These are phyloP conservation scores for Claviceps humidiphila DNA, from an alignment of 2,329 filamentous ascomycete species.

Conservation along the genomic window DNA sequence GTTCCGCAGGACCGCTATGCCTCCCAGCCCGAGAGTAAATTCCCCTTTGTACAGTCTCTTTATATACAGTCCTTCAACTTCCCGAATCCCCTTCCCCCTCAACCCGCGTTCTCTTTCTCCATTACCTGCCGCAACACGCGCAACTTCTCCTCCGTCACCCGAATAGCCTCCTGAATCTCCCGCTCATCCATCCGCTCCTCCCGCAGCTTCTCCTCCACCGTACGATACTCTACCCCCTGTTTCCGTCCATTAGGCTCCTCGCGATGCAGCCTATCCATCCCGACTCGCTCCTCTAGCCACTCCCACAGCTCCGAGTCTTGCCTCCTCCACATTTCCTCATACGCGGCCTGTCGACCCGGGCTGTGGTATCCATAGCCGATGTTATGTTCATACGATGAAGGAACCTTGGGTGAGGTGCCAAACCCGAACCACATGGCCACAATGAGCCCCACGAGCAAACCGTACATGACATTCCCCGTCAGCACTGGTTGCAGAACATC, in stretches of 20 bases:
- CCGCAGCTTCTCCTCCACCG: slow-evolving; percentile 45
- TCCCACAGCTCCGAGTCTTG: slow-evolving; percentile 87
- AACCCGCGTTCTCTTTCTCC: slow-evolving; percentile 29
- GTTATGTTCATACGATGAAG: slow-evolving; percentile 22
- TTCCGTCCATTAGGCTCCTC: slow-evolving; percentile 27
- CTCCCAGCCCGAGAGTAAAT: no score
- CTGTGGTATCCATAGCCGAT: slow-evolving; percentile 18
- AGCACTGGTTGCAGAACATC: slow-evolving; percentile 59
- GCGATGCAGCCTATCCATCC: slow-evolving; percentile 45
- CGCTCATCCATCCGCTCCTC: slow-evolving; percentile 53
- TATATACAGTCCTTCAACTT: neutral
- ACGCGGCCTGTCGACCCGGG: slow-evolving; percentile 63
- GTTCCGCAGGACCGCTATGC: no score
- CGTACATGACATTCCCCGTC: slow-evolving; percentile 64
- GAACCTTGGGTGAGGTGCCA: slow-evolving; percentile 30
- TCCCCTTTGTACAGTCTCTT: no score
- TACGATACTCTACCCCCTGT: slow-evolving; percentile 37
- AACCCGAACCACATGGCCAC: slow-evolving; percentile 63
- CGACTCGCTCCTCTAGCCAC: slow-evolving; percentile 80
- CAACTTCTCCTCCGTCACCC: slow-evolving; percentile 75
- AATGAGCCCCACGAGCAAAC: slow-evolving; percentile 59
- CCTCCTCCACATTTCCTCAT: slow-evolving; percentile 82
- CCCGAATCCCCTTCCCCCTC: neutral
- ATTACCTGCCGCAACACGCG: slow-evolving; percentile 60
- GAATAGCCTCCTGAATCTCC: slow-evolving; percentile 68